These are phyloP conservation scores for Colletotrichum cordylinicola DNA, from an alignment of 2,329 filamentous ascomycete species.

Conservation along the genomic window DNA sequence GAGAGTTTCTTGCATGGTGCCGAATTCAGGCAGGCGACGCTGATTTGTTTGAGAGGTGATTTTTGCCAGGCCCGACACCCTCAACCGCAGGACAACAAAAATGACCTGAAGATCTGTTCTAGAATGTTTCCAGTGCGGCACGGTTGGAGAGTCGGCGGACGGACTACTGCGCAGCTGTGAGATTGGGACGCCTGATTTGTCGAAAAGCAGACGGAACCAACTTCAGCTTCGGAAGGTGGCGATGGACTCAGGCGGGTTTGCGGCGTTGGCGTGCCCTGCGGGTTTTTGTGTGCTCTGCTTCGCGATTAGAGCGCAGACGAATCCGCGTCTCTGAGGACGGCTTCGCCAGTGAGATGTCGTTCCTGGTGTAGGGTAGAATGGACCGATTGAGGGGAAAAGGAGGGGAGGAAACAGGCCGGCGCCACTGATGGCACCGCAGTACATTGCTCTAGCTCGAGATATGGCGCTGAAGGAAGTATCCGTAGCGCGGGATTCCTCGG, in stretches of 20 bases:
- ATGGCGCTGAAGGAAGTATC: background rate
- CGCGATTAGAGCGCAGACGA: background rate
- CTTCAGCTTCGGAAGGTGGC: slow-evolving; percentile 2
- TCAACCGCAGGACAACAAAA: background rate
- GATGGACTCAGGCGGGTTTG: background rate
- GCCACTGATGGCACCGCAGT: background rate
- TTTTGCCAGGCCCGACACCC: background rate
- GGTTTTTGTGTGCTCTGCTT: background rate
- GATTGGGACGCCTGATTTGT: slow-evolving; percentile 6
- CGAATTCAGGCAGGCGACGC: background rate
- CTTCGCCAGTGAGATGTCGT: background rate
- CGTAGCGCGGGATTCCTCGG: background rate
- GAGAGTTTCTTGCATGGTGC: background rate
- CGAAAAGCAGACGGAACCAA: background rate
- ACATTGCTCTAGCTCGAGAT: background rate
- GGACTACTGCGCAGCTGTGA: background rate
- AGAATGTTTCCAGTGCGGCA: slow-evolving; percentile 13
- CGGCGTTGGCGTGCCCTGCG: background rate
- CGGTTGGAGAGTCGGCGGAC: background rate
- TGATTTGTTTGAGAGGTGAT: background rate
- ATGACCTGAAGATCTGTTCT: slow-evolving; percentile 7
- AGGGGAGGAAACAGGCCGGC: background rate
- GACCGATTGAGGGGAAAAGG: background rate
- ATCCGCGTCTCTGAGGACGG: background rate
- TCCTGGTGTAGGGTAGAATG: background rate